Evolutionary conservation across 2,329 filamentous ascomycete genomes (phyloP), one percentile per base, ranked within the genome.

Genomic region (Calonectria leucothoes): DNA sequence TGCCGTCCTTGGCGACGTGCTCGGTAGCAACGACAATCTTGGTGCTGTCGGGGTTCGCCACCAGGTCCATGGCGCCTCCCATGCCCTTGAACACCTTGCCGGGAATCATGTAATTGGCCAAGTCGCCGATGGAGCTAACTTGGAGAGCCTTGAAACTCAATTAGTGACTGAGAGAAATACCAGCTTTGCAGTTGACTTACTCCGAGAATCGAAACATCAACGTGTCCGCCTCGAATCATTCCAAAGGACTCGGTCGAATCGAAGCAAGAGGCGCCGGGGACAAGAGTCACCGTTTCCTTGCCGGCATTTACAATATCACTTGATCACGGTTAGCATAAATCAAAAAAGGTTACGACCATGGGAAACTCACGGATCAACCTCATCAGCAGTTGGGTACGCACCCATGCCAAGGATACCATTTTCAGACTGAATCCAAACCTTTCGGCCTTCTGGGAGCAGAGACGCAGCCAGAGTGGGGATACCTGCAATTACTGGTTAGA

Each of bases 91-190:
- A 92, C 14, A 95, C 91, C 84, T 96, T 97, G 29, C 95, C 95
- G 0, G 95, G 95, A 75, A 97, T 94, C 93, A 97, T 97, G 88
- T 95, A 97, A 85, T 97, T 97, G 57, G 95, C 95, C 67, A 97
- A 85, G 82, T 97, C 95, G 31, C 95, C 95, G 3, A 90, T 88
- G 0, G 94, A 94, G 76, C 91, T 93, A 27, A 97, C 94, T 86
- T 97, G 94, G 77, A 96, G 91, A 2, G 94, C 93, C 82, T 80
- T 55, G 31, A 15, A 5, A 68, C 37, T 11, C n/a, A 59, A 45
- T 73, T 48, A 66, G 17, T 7, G 11, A 27, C 7, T n/a, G n/a
- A n/a, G 23, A 23, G 25, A 5, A 14, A 1, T 6, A 3, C 5
- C 6, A 51, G 20, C 4, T 8, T 20, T 12, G 2, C 27, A 31